Base-by-base conservation (phyloP, 2,329 filamentous ascomycete genomes). In the Paramyrothecium roridum region DNA sequence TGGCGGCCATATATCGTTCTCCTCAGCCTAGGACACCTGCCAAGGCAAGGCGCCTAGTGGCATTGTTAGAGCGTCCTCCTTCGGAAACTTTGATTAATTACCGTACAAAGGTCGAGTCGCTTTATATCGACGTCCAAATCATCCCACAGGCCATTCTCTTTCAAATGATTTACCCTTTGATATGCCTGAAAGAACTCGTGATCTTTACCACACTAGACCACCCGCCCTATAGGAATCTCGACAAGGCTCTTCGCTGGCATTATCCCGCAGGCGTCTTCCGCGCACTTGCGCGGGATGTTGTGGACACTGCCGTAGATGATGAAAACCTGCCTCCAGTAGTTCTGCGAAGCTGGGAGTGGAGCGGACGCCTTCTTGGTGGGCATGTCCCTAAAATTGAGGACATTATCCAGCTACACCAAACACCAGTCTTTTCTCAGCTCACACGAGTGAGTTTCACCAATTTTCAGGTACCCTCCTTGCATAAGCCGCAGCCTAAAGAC, bases 51-150 rank as follows among this genome's bases (percentile, higher is more conserved):
- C 70, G 71, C n/a, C 71, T 83, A 3, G 70, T 73, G 37, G 64
- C 76, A 23, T 73, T 87, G 37, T 77, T 95, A 10, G 78, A 81
- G n/a, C 72, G 76, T 17, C 76, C 82, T 20, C 75, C 75, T 16
- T 70, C 74, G 4, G 68, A 72, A 2, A 80, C 82, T 1, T 67
- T 70, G 2, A 80, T 83, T 58, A 86, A 89, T 58, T 93, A 93
- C 67, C 78, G 82, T 45, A 79, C 79, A 61, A 96, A 92, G 73
- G 80, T 95, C 51, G 83, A 87, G 65, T 78, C 81, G 8, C 73
- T 96, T 21, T 82, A 85, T 56, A 76, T 96, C 50, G 87, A 95
- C 64, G 85, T 88, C 12, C 81, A 93, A 62, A 83, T 87, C 7
- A 80, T 81, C 69, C 62, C 81, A 74, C 68, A 65, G 23, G 40